Base-by-base conservation (phyloP, 2,329 filamentous ascomycete species). In the Aspergillus flavus region DNA sequence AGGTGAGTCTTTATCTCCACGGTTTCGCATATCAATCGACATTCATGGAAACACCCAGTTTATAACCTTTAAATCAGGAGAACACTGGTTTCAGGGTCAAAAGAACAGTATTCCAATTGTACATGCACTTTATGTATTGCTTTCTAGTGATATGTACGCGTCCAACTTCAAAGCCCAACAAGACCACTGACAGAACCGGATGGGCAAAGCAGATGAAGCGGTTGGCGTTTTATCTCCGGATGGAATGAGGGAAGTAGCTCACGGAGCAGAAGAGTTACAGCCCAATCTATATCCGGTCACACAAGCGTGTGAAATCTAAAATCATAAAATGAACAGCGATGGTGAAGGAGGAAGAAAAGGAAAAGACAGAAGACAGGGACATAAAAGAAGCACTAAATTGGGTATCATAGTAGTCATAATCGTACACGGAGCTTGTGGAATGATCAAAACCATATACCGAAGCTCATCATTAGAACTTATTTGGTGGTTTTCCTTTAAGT, bases 401-500 rank as follows among this genome's bases (percentile, higher is more conserved):
- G 61, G 55, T 57, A 53, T 39, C 39, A 61, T 57, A 36, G 36
- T 63, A 53, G 39, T 46, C 58, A 64, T 61, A 62, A 65, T 59
- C 60, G 62, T 56, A 63, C 54, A 45, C 21, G 3, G 5, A 54
- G 19, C 28, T 28, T 36, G 21, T 2, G 30, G 30, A 36, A 23
- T 23, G 3, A 28, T 50, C 6, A 52, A 62, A 57, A 56, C 23
- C 10, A 48, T 48, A 48, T 41, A 23, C 6, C 36, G 11, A 30
- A 11, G 30, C 23, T 48, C 32, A 34, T 34, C 7, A 54, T 74
- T 57, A 77, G 21, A 67, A 55, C 58, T 75, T 76, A 48, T 73
- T 75, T 36, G 69, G 68, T 16, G 76, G 72, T 32, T 75, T 76
- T 36, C 77, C 76, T 61, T 78, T 80, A 46, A 79, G 69, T 54